phyloP scores from a whole-genome alignment of 768 basidiomycete genomes.

The Hericium alpestre region DNA sequence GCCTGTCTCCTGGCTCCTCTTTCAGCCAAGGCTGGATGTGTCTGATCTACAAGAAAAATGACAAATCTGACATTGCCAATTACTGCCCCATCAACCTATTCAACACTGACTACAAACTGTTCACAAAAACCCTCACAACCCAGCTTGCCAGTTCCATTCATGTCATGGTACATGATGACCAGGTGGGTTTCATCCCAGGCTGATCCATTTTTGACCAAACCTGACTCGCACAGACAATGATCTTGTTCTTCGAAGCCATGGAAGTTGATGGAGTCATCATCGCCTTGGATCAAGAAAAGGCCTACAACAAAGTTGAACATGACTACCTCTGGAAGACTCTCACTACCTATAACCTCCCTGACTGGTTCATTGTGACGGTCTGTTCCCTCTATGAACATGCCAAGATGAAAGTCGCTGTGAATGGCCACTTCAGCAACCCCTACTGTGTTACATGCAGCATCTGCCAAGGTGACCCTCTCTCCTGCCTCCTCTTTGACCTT shows the following conservation, averaged over 20 bases:
- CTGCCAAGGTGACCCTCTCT: slow-evolving; percentile 10
- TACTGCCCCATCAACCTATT: slow-evolving; percentile 3
- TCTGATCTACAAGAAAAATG: slow-evolving; percentile 14
- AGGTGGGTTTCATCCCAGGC: slow-evolving; percentile 6
- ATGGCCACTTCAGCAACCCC: background rate
- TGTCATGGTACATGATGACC: background rate
- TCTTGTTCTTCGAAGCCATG: background rate
- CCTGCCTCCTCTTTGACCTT: slow-evolving; percentile 7
- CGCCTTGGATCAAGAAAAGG: background rate
- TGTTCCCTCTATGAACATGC: slow-evolving; percentile 1
- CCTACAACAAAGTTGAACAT: too few species aligned
- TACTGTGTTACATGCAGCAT: slow-evolving; percentile 3
- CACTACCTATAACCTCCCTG: background rate
- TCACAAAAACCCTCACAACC: slow-evolving; percentile 6
- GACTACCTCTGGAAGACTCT: slow-evolving; percentile 5
- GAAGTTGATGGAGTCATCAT: background rate
- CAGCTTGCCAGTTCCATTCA: slow-evolving; percentile 1
- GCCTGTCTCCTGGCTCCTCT: background rate
- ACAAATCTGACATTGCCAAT: slow-evolving; percentile 5
- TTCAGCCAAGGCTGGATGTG: slow-evolving; percentile 13
- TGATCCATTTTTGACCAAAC: background rate
- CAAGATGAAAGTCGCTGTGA: background rate
- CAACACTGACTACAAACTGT: slow-evolving; percentile 14
- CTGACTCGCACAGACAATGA: background rate
- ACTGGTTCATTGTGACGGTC: background rate